Evolutionary conservation across 164 flowering plant genomes (phyloP), one percentile per base, ranked within the genome.

Genomic region (Aristolochia californica): DNA sequence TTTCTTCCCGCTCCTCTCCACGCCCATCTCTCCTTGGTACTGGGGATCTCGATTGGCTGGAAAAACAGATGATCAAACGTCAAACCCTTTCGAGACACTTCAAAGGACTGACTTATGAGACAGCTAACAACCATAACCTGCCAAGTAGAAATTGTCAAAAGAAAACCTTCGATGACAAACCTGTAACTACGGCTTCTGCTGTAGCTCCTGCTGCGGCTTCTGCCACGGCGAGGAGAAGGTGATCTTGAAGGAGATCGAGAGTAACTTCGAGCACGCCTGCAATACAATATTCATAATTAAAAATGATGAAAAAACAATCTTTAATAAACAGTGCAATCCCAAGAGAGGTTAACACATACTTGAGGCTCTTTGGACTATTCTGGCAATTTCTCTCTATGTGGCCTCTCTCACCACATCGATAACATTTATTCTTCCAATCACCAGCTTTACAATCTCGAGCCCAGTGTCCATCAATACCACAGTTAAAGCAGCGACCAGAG

Each of bases 371-470:
- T 13, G 98, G 98, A 74, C 98, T 91, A 66, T 88, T 84, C 64
- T 81, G 77, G 67, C 98, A 91, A 54, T 84, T 83, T 53, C 88
- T 81, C 68, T 88, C 95, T 20, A 85, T 84, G 56, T 91, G 96
- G 20, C 94, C 96, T 52, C 91, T 68, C 62, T 85, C 88, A 0
- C 98, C 98, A 70, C 96, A 91, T 43, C 96, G 96, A 49, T 91
- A 88, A 61, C 98, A 91, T 73, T 84, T 88, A 67, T 91, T 91
- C 72, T 91, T 91, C 98, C 96, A 91, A 70, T 91, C 98, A 16
- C 98, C 96, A 56, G 98, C 95, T 70, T 84, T 91, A 77, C 98
- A 91, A 65, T 91, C 98, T 27, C 98, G 80, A 23, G 98, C 98
- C 98, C 98, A 91, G 54, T 91, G 98, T 8, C 98, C 98, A 71